These are phyloP conservation scores for Nigrospora osmanthi DNA, from an alignment of 2,329 filamentous ascomycete genomes.

Conservation along the genomic window DNA sequence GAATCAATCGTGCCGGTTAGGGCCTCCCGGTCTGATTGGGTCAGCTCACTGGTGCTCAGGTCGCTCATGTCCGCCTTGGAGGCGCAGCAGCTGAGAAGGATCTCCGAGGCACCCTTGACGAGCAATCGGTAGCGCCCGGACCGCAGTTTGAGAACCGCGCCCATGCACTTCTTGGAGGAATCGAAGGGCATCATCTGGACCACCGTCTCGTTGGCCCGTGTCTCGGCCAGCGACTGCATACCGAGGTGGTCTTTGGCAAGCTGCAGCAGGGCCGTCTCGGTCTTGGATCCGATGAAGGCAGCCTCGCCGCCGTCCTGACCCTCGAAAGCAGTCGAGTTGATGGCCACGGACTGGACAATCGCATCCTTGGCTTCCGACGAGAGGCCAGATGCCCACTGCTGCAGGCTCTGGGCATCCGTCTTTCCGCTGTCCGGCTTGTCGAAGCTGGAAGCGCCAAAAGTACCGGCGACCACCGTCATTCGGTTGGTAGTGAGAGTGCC, in stretches of 20 bases:
- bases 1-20: conserved; percentile 48
- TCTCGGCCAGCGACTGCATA: conserved; percentile 36
- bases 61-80: conserved; percentile 19
- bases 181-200: conserved; percentile 47
- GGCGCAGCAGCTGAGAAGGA: conserved; percentile 37
- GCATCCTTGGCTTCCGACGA: conserved; percentile 20
- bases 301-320: conserved; percentile 34
- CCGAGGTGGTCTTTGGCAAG: conserved; percentile 42
- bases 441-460: conserved; percentile 41
- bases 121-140: conserved; percentile 38
- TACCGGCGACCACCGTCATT: conserved; percentile 70
- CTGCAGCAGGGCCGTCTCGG: conserved; percentile 45
- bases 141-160: conserved; percentile 40
- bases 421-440: conserved; percentile 15
- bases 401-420: conserved; percentile 9
- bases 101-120: conserved; percentile 51
- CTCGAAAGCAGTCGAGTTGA: conserved; percentile 54
- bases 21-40: conserved; percentile 45
- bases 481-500: conserved; percentile 68
- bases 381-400: conserved; percentile 21
- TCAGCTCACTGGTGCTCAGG: conserved; percentile 41
- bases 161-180: conserved; percentile 49
- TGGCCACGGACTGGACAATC: conserved; percentile 34
- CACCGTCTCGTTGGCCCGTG: conserved; percentile 36
- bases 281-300: conserved; percentile 47